These are phyloP conservation scores for Ophiobolus disseminans DNA, from an alignment of 2,329 filamentous ascomycete genomes.

Conservation along the genomic window DNA sequence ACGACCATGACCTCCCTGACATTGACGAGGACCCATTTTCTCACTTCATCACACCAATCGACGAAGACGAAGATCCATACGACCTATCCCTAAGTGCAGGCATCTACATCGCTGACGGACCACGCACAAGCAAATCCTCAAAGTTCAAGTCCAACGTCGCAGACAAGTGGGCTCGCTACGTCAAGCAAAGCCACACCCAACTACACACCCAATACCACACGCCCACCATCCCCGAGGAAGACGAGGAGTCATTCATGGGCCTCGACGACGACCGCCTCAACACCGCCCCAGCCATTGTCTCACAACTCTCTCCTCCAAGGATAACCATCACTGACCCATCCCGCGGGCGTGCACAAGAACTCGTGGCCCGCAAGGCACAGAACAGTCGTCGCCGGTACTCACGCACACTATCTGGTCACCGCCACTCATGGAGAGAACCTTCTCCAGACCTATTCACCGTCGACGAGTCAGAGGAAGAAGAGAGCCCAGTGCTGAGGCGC, in stretches of 20 bases:
- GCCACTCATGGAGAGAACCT: slow-evolving; percentile 52
- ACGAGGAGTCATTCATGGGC: slow-evolving; percentile 48
- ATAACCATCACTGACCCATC: slow-evolving; percentile 41
- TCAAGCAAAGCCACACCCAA: slow-evolving; percentile 43
- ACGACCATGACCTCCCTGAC: slow-evolving; percentile 40
- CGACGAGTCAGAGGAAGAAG: slow-evolving; percentile 50
- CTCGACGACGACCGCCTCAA: slow-evolving; percentile 46
- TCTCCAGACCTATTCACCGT: slow-evolving; percentile 53
- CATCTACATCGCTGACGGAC: slow-evolving; percentile 42
- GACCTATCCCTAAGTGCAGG: slow-evolving; percentile 50
- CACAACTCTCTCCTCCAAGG: slow-evolving; percentile 37
- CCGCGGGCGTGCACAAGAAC: slow-evolving; percentile 48
- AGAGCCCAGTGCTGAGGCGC: slow-evolving; percentile 30
- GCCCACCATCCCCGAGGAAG: slow-evolving; percentile 34
- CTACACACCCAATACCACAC: slow-evolving; percentile 45
- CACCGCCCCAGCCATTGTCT: slow-evolving; percentile 36
- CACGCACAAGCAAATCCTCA: slow-evolving; percentile 39
- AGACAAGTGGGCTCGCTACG: slow-evolving; percentile 51
- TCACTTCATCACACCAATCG: slow-evolving; percentile 52
- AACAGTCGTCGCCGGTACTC: slow-evolving; percentile 42
- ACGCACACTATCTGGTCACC: slow-evolving; percentile 48
- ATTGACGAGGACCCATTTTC: slow-evolving; percentile 54
- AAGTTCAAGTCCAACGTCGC: slow-evolving; percentile 50
- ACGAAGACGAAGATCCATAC: slow-evolving; percentile 51
- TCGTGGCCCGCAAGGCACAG: slow-evolving; percentile 38